Evolutionary conservation across 768 basidiomycete genomes (phyloP).

Genomic region (Leccinum disarticulatum): DNA sequence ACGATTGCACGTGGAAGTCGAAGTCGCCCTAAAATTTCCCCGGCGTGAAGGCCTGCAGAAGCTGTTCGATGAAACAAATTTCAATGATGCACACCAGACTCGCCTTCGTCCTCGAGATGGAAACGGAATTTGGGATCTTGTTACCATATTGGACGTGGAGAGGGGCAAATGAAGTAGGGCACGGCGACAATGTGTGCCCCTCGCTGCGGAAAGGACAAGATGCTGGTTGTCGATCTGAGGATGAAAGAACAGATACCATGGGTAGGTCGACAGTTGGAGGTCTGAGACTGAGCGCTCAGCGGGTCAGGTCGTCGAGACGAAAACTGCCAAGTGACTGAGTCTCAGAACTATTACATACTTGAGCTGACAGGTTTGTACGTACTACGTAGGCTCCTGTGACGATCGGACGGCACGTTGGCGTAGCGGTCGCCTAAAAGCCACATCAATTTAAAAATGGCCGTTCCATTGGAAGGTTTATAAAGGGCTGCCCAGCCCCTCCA

Average conservation of each 20-base stretch:
- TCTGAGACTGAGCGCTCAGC: slow-evolving; percentile 2
- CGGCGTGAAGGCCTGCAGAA: slow-evolving; percentile 9
- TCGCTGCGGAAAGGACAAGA: slow-evolving; percentile 6
- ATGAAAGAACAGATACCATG: slow-evolving; percentile 16
- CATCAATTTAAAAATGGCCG: slow-evolving; percentile 10
- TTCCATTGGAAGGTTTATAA: slow-evolving; percentile 1
- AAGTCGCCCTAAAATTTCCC: slow-evolving; percentile 2
- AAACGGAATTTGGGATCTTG: not conserved
- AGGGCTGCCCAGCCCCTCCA: slow-evolving; percentile 1
- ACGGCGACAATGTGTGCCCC: slow-evolving; percentile 7
- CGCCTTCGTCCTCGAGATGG: slow-evolving; percentile 12
- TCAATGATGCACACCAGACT: slow-evolving; percentile 11
- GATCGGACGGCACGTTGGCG: slow-evolving; percentile 21
- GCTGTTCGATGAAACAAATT: slow-evolving; percentile 9
- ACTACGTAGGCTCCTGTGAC: slow-evolving; percentile 30
- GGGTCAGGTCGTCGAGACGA: slow-evolving; percentile 1
- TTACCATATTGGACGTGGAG: slow-evolving; percentile 9
- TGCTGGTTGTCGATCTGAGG: slow-evolving; percentile 17
- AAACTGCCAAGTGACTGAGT: no score
- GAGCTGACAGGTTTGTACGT: slow-evolving; percentile 21
- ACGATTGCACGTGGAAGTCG: slow-evolving; percentile 6
- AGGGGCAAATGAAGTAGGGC: slow-evolving; percentile 19
- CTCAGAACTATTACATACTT: slow-evolving; percentile 26
- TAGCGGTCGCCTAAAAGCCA: slow-evolving; percentile 22
- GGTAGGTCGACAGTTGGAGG: not conserved